phyloP scores from a whole-genome alignment of 176 grass and related monocot genomes.

The Carex pumila region DNA sequence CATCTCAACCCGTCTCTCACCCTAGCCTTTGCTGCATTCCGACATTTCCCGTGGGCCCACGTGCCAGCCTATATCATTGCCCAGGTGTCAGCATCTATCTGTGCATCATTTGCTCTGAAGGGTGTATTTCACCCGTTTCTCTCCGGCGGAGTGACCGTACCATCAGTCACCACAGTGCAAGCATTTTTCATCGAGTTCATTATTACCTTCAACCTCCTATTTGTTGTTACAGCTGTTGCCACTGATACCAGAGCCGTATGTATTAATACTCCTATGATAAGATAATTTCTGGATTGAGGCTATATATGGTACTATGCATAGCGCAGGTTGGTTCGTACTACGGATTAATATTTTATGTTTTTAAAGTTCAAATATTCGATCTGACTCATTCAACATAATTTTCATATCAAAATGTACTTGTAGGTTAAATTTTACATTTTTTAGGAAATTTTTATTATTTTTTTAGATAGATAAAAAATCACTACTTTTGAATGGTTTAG shows the following conservation, averaged over 20 bases:
- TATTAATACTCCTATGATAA: background rate
- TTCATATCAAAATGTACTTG: no score
- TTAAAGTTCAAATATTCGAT: no score
- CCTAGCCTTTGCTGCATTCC: constrained; percentile 79
- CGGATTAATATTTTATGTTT: no score
- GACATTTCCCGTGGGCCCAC: constrained; percentile 94
- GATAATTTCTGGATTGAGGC: background rate
- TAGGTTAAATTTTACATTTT: no score
- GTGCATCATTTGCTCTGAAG: constrained; percentile 88
- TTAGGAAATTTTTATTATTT: no score
- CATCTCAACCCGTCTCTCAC: constrained; percentile 96
- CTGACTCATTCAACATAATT: no score
- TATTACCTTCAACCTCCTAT: constrained; percentile 93
- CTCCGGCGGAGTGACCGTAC: constrained; percentile 90
- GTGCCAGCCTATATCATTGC: constrained; percentile 72
- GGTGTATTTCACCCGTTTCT: constrained; percentile 92
- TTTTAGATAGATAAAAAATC: no score
- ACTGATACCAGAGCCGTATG: constrained; percentile 80
- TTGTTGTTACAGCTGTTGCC: constrained; percentile 95
- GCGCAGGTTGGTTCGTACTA: no score
- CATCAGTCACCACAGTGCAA: constrained; percentile 73
- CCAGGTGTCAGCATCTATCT: constrained; percentile 81
- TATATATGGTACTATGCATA: no score
- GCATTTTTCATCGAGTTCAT: constrained; percentile 97
- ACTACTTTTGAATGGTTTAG: no score